Evolutionary conservation across 441 rosid genomes (phyloP), one percentile per base, ranked within the genome.

Genomic region (Syzygium syzygioides): DNA sequence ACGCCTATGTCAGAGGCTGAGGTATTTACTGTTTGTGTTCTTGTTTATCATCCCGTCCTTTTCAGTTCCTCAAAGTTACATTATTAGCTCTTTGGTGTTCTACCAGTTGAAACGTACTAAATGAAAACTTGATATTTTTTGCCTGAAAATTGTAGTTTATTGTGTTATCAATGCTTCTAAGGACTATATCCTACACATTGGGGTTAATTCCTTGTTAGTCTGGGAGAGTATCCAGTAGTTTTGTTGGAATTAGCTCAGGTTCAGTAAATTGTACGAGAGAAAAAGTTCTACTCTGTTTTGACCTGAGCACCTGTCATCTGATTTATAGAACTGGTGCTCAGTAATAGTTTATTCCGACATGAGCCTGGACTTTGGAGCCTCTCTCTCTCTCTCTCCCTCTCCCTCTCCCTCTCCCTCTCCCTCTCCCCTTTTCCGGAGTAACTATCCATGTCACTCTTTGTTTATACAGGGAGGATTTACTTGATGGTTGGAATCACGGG

Each of bases 1-100:
- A 26, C 99, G 98, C 87, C 96, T 97, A 83, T 98, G 98, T 88
- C 96, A 92, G 91, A 96, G 98, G 93, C 90, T 96, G 91, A 96
- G 98, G 99, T 98, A 92, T 86, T 32, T 60, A 84, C 85, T 79
- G 45, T 66, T 55, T 54, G 30, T 23, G 30, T 66, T 85, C 28
- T 54, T 25, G 11, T 30, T 17, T 30, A 62, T 41, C 14, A 80
- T 41, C 50, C 30, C 79, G 17, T 34, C 79, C 11, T 34, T 71
- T 71, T 11, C 48, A 34, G 12, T 34, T 19, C 80, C 48, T 9
- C 48, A 10, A 34, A 32, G 48, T 34, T 11, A 71, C 48, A 37
- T 34, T 71, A 34, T 71, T 71, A 37, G 52, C 83, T 37, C 83
- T 45, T 23, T 71, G n/a, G 52, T 71, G 50, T 23, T 71, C 83